phyloP scores from a whole-genome alignment of 148 eudicot species.

The Tetragonia tetragonoides region DNA sequence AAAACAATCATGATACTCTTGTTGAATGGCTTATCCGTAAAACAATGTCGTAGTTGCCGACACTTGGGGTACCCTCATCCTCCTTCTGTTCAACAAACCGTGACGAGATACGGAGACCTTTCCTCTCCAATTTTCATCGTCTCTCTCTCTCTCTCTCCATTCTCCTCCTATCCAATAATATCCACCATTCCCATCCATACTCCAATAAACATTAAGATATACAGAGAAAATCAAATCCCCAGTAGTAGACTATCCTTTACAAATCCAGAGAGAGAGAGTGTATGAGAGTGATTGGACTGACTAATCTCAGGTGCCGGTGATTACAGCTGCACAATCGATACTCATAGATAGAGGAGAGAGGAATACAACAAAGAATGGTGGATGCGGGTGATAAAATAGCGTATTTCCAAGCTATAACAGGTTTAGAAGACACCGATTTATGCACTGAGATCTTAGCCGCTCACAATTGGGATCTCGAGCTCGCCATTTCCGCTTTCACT shows the following conservation, averaged over 20 bases:
- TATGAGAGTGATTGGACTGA: background rate
- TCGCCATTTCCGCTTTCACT: constrained; percentile 72
- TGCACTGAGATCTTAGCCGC: constrained; percentile 89
- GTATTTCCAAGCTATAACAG: constrained; percentile 88
- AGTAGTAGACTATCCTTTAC: too few species aligned
- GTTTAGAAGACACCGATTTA: constrained; percentile 75
- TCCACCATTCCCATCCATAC: too few species aligned
- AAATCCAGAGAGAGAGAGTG: background rate
- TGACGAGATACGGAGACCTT: background rate
- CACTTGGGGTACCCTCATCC: background rate
- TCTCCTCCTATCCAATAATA: too few species aligned
- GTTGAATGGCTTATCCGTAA: background rate
- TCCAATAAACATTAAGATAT: too few species aligned
- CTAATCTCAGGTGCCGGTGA: background rate
- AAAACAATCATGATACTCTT: too few species aligned
- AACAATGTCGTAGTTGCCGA: background rate
- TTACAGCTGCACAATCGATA: background rate
- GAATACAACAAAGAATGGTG: constrained; percentile 44
- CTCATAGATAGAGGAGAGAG: constrained; percentile 1
- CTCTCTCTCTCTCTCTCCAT: background rate
- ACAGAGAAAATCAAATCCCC: too few species aligned
- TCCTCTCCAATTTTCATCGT: background rate
- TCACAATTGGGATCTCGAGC: constrained; percentile 91
- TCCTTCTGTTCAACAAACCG: background rate
- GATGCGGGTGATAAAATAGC: constrained; percentile 67